Evolutionary conservation across 495 filamentous ascomycete genomes (phyloP).

Genomic region (Penicillium simplicissimum): DNA sequence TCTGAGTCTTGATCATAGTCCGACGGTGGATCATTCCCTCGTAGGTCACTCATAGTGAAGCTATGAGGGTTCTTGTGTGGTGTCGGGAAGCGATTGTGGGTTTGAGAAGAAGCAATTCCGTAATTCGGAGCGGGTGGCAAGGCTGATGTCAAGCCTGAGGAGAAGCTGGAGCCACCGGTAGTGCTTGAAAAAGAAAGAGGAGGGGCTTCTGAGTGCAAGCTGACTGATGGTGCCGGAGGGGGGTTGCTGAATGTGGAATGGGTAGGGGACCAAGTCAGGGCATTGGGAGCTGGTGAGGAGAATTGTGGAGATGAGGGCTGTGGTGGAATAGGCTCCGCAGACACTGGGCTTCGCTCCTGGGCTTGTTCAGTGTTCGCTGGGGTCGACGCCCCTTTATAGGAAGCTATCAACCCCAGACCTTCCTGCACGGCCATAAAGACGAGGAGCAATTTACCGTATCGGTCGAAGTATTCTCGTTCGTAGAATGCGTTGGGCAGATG

Average conservation of each 20-base stretch:
- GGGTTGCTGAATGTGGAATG: slow-evolving; percentile 17
- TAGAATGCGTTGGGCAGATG: slow-evolving; percentile 36
- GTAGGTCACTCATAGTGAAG: slow-evolving; percentile 41
- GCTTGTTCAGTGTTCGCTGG: slow-evolving; percentile 6
- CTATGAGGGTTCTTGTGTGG: slow-evolving; percentile 31
- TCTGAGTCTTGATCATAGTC: slow-evolving; percentile 49
- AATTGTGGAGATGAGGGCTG: slow-evolving; percentile 6
- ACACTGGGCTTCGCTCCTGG: slow-evolving; percentile 6
- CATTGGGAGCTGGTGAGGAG: slow-evolving; percentile 5
- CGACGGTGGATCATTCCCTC: slow-evolving; percentile 33
- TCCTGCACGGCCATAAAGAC: slow-evolving; percentile 47
- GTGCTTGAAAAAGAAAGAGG: slow-evolving; percentile 38
- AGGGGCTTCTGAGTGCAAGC: slow-evolving; percentile 21
- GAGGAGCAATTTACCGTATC: slow-evolving; percentile 44
- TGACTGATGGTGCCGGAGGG: not conserved
- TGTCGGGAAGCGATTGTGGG: slow-evolving; percentile 15
- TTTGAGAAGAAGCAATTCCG: slow-evolving; percentile 23
- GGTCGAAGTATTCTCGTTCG: slow-evolving; percentile 44
- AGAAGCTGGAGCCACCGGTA: slow-evolving; percentile 35
- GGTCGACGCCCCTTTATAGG: slow-evolving; percentile 21
- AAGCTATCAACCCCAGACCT: slow-evolving; percentile 30
- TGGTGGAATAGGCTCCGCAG: slow-evolving; percentile 7
- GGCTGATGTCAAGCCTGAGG: slow-evolving; percentile 16
- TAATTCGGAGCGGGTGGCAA: slow-evolving; percentile 30
- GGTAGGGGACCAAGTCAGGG: slow-evolving; percentile 18